Evolutionary conservation across 345 rosid species (phyloP), one percentile per base, ranked within the genome.

Genomic region (Reutealis trisperma): DNA sequence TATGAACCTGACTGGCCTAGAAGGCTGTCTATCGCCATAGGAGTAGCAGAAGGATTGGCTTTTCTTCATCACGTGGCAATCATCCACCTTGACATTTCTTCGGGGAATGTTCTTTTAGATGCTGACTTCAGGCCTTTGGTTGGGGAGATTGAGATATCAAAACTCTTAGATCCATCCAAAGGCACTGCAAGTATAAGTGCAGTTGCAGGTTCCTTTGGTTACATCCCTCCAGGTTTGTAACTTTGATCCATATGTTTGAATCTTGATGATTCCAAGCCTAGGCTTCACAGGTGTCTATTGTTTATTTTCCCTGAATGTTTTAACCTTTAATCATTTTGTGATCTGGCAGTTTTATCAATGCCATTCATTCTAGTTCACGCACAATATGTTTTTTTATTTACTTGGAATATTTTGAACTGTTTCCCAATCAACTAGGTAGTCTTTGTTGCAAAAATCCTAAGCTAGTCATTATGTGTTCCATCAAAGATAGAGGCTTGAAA

Each of bases 1-100:
- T 90, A 93, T 57, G 78, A 84, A 84, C 96, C 98, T 1, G 84
- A 82, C 71, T 82, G 84, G 84, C 84, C 84, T 15, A 77, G 63
- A 5, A 78, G 84, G 70, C 42, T 82, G 47, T 77, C 81, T 41
- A 74, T 82, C 57, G 84, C 81, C 44, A 82, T 64, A 3, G 84
- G 84, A 52, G 81, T 78, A 11, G 84, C 81, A 11, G 78, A 77
- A 74, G 84, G 84, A 57, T 71, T 82, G 69, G 78, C 81, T 66
- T 82, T 82, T 65, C 81, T 82, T 64, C 84, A 82, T 59, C 78
- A 78, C 13, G 73, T 82, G 25, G 84, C 84, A 11, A 70, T 74
- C 49, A 82, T 82, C 67, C 84, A 82, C 79, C 84, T 82, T 32
- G 84, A 82, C 54, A 74, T 82, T 24, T 74, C 84, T 66, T 82